Base-by-base conservation (phyloP, 768 basidiomycete genomes). In the Mycena crocata region DNA sequence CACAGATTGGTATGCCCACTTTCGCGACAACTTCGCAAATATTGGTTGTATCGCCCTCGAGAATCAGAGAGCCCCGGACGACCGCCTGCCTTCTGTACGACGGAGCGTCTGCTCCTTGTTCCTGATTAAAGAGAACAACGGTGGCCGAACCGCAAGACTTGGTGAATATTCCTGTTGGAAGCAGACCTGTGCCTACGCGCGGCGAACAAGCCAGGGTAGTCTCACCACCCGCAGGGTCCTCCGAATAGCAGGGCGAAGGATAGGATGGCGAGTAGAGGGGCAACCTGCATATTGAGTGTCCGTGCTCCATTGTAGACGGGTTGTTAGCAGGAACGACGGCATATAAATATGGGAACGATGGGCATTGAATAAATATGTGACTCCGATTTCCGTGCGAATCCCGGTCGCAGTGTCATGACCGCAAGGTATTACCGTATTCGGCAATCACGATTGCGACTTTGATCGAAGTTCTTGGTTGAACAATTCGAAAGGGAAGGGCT, bases 211-310 rank as follows among this genome's bases (percentile, higher is more conserved):
- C 55, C 23, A 69, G 49, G n/a, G 54, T 54, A 10, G 63, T 62
- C 55, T 69, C 68, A 23, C 65, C 59, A 42, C 17, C 10, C 23
- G 63, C 68, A 17, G 64, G 68, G 49, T 69, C 64, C 26, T 57
- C 26, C 5, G 68, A 65, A 42, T 69, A 69, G 54, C 54, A 51
- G 17, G 68, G 68, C 2, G 62, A 55, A 3, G 67, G 57, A 21
- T n/a, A 24, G 8, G 48, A 49, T n/a, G n/a, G n/a, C n/a, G n/a
- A n/a, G n/a, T n/a, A n/a, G n/a, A n/a, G n/a, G n/a, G n/a, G n/a
- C n/a, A n/a, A n/a, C n/a, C n/a, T n/a, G n/a, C n/a, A n/a, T n/a
- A n/a, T n/a, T n/a, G n/a, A n/a, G n/a, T n/a, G n/a, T n/a, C n/a
- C n/a, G n/a, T n/a, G n/a, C n/a, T n/a, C n/a, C n/a, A n/a, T n/a